Percentiles rank a stretch among this genome's conserved stretches.
These are phyloP conservation scores for Trichophyton rubrum DNA, from an alignment of 2,329 filamentous ascomycete species.

Conservation along the genomic window DNA sequence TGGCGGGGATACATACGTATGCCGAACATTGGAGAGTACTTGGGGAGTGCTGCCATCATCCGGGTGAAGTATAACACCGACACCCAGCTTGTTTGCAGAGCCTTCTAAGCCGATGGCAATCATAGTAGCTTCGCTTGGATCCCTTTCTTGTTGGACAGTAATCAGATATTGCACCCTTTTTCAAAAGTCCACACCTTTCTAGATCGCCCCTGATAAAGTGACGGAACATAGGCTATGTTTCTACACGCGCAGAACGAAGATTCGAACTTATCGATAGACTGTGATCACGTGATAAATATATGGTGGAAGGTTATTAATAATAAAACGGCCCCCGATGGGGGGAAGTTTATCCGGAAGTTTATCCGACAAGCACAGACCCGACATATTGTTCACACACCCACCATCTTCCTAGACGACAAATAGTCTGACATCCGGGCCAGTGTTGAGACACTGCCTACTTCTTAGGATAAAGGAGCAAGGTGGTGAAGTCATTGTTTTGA, in stretches of 20 bases:
- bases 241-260: not conserved
- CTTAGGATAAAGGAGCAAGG: not conserved
- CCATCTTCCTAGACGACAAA: not conserved
- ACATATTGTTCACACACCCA: constrained; percentile 15
- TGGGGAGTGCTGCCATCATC: constrained; percentile 42
- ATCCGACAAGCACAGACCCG: constrained; percentile 10
- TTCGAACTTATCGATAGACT: constrained; percentile 1
- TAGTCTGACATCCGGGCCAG: constrained; percentile 7
- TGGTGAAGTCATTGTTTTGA: not conserved
- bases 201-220: no score
- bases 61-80: constrained; percentile 75
- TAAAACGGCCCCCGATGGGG: not conserved
- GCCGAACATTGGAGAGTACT: constrained; percentile 84
- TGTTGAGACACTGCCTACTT: constrained; percentile 8
- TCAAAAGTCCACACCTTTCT: not conserved
- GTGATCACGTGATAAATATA: not conserved
- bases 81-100: constrained; percentile 93
- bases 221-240: no score
- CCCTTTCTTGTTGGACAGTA: not conserved
- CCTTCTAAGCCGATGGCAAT: constrained; percentile 71
- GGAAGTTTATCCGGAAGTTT: constrained; percentile 19
- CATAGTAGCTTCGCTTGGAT: constrained; percentile 27
- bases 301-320: not conserved
- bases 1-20: constrained; percentile 85
- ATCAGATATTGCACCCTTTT: not conserved